A percentile compares a stretch with the other conserved stretches of the same genome.
Evolutionary conservation across 2,329 filamentous ascomycete species (phyloP).

Genomic region (Amauroascus niger): DNA sequence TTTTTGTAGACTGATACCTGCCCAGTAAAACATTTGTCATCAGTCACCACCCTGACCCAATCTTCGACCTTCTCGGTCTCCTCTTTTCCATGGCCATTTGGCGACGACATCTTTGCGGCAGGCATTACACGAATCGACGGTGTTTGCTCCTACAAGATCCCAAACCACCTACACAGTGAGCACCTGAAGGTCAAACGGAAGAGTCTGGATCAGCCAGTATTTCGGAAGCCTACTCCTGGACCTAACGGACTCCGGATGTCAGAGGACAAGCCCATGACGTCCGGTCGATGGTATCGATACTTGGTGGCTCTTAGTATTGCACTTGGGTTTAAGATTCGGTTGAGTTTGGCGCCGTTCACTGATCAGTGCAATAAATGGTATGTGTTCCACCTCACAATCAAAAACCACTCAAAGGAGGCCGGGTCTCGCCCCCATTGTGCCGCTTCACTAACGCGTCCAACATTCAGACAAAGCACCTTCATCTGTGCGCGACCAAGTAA

Average conservation of each 20-base stretch:
- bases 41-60: constrained; percentile 17
- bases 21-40: constrained; percentile 21
- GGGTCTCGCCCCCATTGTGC: too few relatives aligned
- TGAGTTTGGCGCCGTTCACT: constrained; percentile 12
- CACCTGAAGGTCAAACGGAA: neutral
- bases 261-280: neutral
- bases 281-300: too few relatives aligned
- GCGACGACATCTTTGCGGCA: constrained; percentile 17
- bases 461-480: constrained; percentile 8
- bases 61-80: constrained; percentile 18
- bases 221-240: neutral
- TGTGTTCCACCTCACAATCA: too few relatives aligned
- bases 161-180: neutral
- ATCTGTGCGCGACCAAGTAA: constrained; percentile 20
- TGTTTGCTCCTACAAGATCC: neutral
- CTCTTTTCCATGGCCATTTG: constrained; percentile 15
- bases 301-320: neutral
- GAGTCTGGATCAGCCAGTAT: neutral
- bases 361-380: constrained; percentile 22
- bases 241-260: neutral
- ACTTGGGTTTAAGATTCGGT: constrained; percentile 15
- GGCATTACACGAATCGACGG: neutral
- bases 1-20: neutral
- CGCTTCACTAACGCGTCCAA: neutral
- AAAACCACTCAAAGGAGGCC: too few relatives aligned